Conservation (phyloP, 495 filamentous ascomycete species). For the Penicillium salamii region DNA sequence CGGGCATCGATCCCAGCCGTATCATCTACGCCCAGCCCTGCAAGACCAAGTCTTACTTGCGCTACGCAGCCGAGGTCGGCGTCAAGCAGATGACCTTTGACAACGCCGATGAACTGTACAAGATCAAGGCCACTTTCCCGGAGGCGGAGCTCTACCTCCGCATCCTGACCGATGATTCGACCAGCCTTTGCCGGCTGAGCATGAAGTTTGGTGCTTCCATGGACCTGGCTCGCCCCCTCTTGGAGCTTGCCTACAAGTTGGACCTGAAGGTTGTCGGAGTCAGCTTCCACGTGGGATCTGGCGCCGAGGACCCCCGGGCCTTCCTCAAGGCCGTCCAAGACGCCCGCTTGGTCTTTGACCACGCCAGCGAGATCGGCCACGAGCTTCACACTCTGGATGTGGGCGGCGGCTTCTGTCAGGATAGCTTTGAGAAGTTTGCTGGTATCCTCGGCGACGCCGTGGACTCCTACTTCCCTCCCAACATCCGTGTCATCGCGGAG, state of each 20-base stretch:
- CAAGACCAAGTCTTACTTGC: constrained; percentile 97
- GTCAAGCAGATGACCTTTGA: constrained; percentile 99
- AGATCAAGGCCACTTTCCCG: constrained; percentile 88
- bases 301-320: constrained; percentile 82
- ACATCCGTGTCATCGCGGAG: constrained; percentile 89
- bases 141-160: constrained; percentile 88
- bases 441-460: constrained; percentile 73
- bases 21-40: constrained; percentile 99
- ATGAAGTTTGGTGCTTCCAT: constrained; percentile 94
- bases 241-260: constrained; percentile 79
- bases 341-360: constrained; percentile 84
- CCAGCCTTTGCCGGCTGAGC: constrained; percentile 88
- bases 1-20: constrained; percentile 82
- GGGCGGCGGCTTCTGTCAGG: constrained; percentile 85
- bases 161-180: constrained; percentile 94
- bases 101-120: constrained; percentile 95
- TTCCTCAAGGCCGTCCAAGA: constrained; percentile 89
- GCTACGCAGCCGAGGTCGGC: constrained; percentile 74
- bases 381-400: constrained; percentile 86
- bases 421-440: constrained; percentile 90
- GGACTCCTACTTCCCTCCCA: constrained; percentile 80
- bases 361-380: constrained; percentile 74
- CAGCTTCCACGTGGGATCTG: constrained; percentile 97
- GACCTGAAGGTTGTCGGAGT: constrained; percentile 94
- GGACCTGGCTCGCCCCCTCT: constrained; percentile 71